Evolutionary conservation across 164 flowering plant species (phyloP).

Genomic region (Macadamia tetraphylla): DNA sequence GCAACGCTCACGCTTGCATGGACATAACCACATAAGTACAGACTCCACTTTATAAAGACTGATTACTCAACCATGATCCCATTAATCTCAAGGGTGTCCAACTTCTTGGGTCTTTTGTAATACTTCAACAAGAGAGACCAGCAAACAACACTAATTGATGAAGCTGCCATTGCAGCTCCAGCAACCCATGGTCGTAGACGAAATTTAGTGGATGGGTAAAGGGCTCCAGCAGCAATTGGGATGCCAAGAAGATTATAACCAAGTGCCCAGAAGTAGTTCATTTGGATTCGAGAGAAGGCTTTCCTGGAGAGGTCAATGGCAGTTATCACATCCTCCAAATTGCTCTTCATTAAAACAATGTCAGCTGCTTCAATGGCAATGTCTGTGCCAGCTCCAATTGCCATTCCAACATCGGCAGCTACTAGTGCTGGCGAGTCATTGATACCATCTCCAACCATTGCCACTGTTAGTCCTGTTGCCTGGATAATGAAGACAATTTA

Average conservation of each 20-base stretch:
- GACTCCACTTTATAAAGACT: no score
- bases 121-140: constrained; percentile 11
- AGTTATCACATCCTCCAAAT: constrained; percentile 69
- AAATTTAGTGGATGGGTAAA: constrained; percentile 50
- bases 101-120: constrained; percentile 9
- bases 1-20: no score
- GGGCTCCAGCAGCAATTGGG: constrained; percentile 70
- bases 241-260: constrained; percentile 63
- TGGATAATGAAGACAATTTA: constrained; percentile 10
- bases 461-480: constrained; percentile 52
- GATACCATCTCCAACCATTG: constrained; percentile 89
- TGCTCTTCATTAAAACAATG: no score
- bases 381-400: constrained; percentile 11
- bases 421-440: constrained; percentile 85
- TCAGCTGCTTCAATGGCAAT: no score
- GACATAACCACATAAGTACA: no score
- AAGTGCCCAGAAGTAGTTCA: constrained; percentile 43
- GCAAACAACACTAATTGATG: constrained; percentile 68
- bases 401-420: constrained; percentile 82
- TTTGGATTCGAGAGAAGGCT: constrained; percentile 42
- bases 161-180: constrained; percentile 81
- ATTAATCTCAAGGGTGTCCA: constrained; percentile 5
- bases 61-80: constrained; percentile 1
- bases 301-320: constrained; percentile 75
- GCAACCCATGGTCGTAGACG: constrained; percentile 83